A percentile compares a stretch with the other conserved stretches of the same genome.
These are phyloP conservation scores for Aspergillus sp. DNA, from an alignment of 2,329 filamentous ascomycete species.

Conservation along the genomic window DNA sequence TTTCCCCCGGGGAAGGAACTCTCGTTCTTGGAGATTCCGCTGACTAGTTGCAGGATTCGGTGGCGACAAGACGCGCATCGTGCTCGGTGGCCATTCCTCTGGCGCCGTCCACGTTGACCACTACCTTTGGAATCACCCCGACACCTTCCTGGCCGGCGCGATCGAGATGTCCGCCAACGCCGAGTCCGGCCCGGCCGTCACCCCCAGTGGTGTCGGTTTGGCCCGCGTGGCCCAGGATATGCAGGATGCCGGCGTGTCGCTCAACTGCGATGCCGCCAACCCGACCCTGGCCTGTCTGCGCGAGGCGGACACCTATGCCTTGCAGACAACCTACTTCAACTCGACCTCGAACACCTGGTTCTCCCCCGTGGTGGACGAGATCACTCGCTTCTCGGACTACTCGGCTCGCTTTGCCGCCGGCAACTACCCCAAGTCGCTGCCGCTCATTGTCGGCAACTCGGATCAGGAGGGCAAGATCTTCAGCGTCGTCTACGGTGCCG, in stretches of 20 bases:
- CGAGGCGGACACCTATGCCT: conserved; percentile 17
- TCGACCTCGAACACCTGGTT: conserved; percentile 25
- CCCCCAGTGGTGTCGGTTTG: conserved; percentile 19
- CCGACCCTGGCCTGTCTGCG: conserved; percentile 22
- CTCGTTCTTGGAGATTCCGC: not conserved
- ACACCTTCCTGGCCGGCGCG: conserved; percentile 22
- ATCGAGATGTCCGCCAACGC: conserved; percentile 26
- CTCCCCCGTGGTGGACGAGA: conserved; percentile 16
- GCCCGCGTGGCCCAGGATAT: conserved; percentile 20
- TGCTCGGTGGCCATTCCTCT: conserved; percentile 23
- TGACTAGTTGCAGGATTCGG: conserved; percentile 17
- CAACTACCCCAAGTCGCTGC: conserved; percentile 18
- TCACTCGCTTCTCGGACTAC: conserved; percentile 23
- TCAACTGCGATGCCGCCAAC: conserved; percentile 15
- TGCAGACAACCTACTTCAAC: conserved; percentile 23
- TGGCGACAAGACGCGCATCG: conserved; percentile 21
- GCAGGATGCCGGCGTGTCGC: conserved; percentile 15
- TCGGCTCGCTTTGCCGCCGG: conserved; percentile 18
- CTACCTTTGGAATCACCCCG: conserved; percentile 25
- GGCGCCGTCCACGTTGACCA: conserved; percentile 22
- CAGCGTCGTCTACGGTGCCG: conserved; percentile 16
- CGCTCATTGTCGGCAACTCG: conserved; percentile 23
- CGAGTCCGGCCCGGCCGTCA: conserved; percentile 18
- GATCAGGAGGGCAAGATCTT: conserved; percentile 23
- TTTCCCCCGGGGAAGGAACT: not conserved